Evolutionary conservation across 2,329 filamentous ascomycete species (phyloP).

Genomic region (Amesomyces nigricolor): DNA sequence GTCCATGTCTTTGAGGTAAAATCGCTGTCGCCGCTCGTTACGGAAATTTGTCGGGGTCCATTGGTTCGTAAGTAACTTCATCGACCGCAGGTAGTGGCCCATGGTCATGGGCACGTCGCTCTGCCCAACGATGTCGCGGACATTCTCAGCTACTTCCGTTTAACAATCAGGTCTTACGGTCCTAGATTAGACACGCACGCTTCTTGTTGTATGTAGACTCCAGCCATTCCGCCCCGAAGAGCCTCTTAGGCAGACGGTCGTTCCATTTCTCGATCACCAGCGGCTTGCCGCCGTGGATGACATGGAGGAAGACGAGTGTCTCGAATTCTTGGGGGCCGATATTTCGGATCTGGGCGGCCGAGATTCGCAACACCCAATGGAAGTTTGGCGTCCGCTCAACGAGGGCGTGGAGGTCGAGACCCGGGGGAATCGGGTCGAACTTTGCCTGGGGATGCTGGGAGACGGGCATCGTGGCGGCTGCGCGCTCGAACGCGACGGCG

Average conservation of each 20-base stretch:
- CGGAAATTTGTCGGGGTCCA: slow-evolving; percentile 71
- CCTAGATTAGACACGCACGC: slow-evolving; percentile 42
- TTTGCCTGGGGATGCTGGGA: slow-evolving; percentile 74
- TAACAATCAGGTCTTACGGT: background rate
- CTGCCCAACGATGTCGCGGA: slow-evolving; percentile 71
- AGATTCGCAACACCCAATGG: slow-evolving; percentile 76
- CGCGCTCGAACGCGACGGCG: background rate
- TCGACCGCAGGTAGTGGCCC: slow-evolving; percentile 83
- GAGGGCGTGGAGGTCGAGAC: slow-evolving; percentile 69
- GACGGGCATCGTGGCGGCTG: slow-evolving; percentile 57
- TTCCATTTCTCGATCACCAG: slow-evolving; percentile 90
- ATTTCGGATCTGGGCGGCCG: slow-evolving; percentile 68
- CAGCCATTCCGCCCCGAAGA: slow-evolving; percentile 79
- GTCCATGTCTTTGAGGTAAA: slow-evolving; percentile 97
- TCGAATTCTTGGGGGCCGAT: slow-evolving; percentile 78
- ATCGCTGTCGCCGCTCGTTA: slow-evolving; percentile 72
- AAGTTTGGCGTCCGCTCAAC: slow-evolving; percentile 80
- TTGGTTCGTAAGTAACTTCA: slow-evolving; percentile 77
- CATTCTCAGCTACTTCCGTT: slow-evolving; percentile 62
- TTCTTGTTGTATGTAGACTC: slow-evolving; percentile 73
- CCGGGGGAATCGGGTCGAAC: slow-evolving; percentile 84
- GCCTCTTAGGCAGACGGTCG: slow-evolving; percentile 62
- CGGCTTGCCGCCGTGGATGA: slow-evolving; percentile 79
- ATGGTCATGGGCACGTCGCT: slow-evolving; percentile 77
- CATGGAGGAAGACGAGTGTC: slow-evolving; percentile 75